Base-by-base conservation (phyloP, 2,329 filamentous ascomycete species). In the Phaeosphaeria sp. region DNA sequence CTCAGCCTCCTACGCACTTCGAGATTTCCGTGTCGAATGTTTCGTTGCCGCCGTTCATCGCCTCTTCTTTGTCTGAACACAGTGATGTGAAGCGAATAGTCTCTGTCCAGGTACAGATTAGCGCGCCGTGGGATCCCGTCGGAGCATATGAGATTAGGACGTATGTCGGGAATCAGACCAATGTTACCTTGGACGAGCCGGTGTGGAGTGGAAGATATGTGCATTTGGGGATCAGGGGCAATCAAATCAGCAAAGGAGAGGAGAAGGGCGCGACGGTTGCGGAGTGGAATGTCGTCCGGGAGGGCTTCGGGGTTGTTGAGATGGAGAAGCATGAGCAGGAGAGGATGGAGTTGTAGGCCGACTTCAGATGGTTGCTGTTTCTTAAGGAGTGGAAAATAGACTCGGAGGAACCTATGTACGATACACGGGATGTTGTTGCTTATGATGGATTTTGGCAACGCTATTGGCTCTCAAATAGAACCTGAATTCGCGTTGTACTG, bases 11-110 rank as follows among this genome's bases (percentile, higher is more conserved):
- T 0, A 67, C 73, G 1, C 81, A 80, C 55, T 88, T 82, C 51
- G 79, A 76, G 1, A 80, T 90, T 2, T 78, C 82, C 9, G 83
- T 89, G 70, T 82, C 81, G 61, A 87, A 88, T 66, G 64, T 71
- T 8, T 78, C 79, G 0, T 58, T 74, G 4, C 70, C 69, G 4
- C 60, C 69, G 0, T 72, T 74, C 40, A 62, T 55, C 0, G 17
- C 47, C 1, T 22, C 9, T 0, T 36, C 30, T 13, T 36, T 13
- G 11, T 36, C 30, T 6, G 30, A 7, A 7, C 30, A 36, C 30
- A 36, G 51, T 2, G 68, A 68, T n/a, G 53, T 72, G 0, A 51
- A 61, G 8, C 66, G 51, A 3, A 65, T 72, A 0, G 59, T 56
- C 8, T 27, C 46, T 3, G 67, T 65, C 6, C 53, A 73, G 18